Conservation (phyloP, 2,329 filamentous ascomycete genomes). For the Berkeleyomyces rouxiae region DNA sequence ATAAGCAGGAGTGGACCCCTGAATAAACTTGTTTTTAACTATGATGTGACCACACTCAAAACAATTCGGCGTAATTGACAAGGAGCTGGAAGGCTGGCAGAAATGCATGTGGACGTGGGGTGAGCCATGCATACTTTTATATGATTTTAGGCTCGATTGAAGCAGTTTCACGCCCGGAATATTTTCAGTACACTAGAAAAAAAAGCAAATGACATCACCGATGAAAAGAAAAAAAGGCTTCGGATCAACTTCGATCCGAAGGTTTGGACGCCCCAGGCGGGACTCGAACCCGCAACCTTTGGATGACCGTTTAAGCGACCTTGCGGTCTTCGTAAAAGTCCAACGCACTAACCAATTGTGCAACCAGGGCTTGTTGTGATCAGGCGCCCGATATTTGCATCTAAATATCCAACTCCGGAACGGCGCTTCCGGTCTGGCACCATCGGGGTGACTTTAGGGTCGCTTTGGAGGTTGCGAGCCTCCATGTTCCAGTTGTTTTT, state of each 20-base stretch:
- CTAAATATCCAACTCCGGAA: background rate
- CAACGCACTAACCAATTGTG: constrained; percentile 17
- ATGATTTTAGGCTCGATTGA: no score
- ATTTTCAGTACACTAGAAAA: background rate
- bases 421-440: background rate
- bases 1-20: background rate
- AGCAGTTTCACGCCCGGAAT: no score
- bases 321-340: constrained; percentile 14
- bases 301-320: constrained; percentile 9
- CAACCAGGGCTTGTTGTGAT: constrained; percentile 14
- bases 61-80: background rate
- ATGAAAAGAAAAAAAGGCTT: background rate
- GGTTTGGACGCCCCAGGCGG: constrained; percentile 14
- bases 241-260: background rate
- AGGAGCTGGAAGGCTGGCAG: background rate
- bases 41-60: background rate
- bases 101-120: background rate
- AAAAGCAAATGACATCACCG: background rate
- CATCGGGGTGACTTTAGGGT: no score
- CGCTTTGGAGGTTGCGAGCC: no score
- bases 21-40: no score
- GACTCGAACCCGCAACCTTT: constrained; percentile 17
- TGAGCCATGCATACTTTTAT: no score
- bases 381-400: background rate
- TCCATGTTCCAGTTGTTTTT: background rate